Conservation (phyloP, 495 filamentous ascomycete genomes). For the Chaetomium cochliodes region DNA sequence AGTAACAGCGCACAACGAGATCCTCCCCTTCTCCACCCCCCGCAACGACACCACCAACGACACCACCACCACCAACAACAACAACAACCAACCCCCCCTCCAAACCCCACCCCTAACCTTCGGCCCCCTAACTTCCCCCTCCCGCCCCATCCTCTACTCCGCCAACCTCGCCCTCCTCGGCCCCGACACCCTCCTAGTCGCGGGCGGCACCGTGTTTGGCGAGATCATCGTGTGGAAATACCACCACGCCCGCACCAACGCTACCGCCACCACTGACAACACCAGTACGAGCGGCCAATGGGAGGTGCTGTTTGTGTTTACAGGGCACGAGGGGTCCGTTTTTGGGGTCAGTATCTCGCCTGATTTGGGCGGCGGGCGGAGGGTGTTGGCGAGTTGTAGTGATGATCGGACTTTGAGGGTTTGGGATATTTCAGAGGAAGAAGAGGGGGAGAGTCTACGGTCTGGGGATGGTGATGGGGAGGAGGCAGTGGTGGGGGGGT, state of each 20-base stretch:
- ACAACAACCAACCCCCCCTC: slow-evolving; percentile 7
- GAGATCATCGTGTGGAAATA: slow-evolving; percentile 90
- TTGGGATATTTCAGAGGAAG: slow-evolving; percentile 68
- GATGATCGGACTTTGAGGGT: slow-evolving; percentile 89
- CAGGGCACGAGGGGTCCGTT: slow-evolving; percentile 90
- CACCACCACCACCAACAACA: slow-evolving; percentile 9
- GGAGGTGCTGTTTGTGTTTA: slow-evolving; percentile 67
- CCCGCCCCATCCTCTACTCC: slow-evolving; percentile 83
- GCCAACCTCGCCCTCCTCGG: slow-evolving; percentile 67
- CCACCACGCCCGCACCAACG: slow-evolving; percentile 29
- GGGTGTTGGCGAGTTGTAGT: slow-evolving; percentile 84
- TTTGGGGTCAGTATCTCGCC: slow-evolving; percentile 82
- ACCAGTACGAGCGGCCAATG: neutral
- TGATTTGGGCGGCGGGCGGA: slow-evolving; percentile 40
- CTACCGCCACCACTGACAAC: neutral
- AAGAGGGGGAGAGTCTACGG: slow-evolving; percentile 3
- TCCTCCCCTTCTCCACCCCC: slow-evolving; percentile 42
- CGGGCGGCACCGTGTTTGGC: slow-evolving; percentile 89
- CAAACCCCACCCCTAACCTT: slow-evolving; percentile 22
- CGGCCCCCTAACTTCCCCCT: slow-evolving; percentile 59
- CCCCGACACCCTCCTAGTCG: slow-evolving; percentile 62
- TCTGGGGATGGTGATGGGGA: neutral
- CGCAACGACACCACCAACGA: slow-evolving; percentile 11
- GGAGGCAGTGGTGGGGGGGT: neutral
- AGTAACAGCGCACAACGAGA: slow-evolving; percentile 83